Conservation (phyloP, 805 yeast species). For the Maudiozyma saulgeensis region DNA sequence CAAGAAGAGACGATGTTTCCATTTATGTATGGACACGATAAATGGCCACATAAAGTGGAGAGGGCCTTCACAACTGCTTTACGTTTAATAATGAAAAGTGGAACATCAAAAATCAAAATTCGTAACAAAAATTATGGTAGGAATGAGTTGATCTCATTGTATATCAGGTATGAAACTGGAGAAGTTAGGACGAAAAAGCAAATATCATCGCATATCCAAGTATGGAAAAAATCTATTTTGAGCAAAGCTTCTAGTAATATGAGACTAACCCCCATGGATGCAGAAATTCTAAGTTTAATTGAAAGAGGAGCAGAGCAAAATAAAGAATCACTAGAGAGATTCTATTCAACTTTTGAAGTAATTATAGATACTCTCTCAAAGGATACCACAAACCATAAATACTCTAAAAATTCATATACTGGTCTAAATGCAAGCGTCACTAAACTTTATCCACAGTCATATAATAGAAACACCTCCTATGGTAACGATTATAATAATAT, state of each 20-base stretch:
- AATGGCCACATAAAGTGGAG: conserved; percentile 88
- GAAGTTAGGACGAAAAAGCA: conserved; percentile 82
- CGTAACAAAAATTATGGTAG: conserved; percentile 87
- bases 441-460: neutral
- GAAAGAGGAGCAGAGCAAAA: conserved; percentile 28
- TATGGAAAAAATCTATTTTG: conserved; percentile 58
- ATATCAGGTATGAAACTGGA: conserved; percentile 67
- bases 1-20: conserved; percentile 2
- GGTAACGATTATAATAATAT: no score
- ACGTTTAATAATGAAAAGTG: conserved; percentile 76
- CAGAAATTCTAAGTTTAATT: conserved; percentile 22
- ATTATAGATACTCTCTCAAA: conserved; percentile 11
- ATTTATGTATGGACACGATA: conserved; percentile 28
- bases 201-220: conserved; percentile 91
- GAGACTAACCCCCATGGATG: conserved; percentile 18
- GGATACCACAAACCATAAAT: neutral
- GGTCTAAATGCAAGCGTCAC: neutral
- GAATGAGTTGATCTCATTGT: conserved; percentile 85
- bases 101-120: conserved; percentile 75
- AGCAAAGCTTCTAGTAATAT: conserved; percentile 20
- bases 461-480: no score
- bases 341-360: conserved; percentile 22
- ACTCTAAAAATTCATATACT: neutral
- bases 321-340: conserved; percentile 16
- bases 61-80: conserved; percentile 80